These are phyloP conservation scores for Vitis hybrid DNA, from an alignment of 177 flowering plant species.

Conservation along the genomic window DNA sequence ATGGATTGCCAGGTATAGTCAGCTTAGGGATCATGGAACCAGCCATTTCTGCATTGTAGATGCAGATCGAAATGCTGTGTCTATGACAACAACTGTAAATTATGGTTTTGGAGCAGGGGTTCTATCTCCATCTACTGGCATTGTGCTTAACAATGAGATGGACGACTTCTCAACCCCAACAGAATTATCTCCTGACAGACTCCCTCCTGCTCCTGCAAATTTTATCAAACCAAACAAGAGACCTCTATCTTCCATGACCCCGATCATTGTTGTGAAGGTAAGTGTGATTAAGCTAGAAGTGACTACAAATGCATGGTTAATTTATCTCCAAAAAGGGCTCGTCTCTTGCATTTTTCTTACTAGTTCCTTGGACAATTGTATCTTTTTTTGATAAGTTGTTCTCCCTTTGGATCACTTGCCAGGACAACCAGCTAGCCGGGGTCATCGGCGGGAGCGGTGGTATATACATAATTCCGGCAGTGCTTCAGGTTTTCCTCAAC, in stretches of 20 bases:
- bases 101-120: constrained; percentile 65
- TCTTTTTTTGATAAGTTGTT: background rate
- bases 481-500: constrained; percentile 76
- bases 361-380: background rate
- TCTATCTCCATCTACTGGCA: constrained; percentile 82
- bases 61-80: constrained; percentile 79
- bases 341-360: background rate
- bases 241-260: constrained; percentile 95
- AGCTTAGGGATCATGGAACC: constrained; percentile 85
- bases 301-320: too few species aligned
- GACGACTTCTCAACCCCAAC: constrained; percentile 83
- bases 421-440: constrained; percentile 76
- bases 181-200: constrained; percentile 49
- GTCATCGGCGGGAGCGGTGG: constrained; percentile 95
- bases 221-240: constrained; percentile 81
- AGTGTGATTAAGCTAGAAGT: background rate
- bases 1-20: constrained; percentile 62
- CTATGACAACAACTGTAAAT: constrained; percentile 91
- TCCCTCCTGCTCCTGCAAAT: constrained; percentile 91
- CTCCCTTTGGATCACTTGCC: constrained; percentile 12
- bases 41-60: constrained; percentile 94
- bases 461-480: constrained; percentile 69
- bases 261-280: constrained; percentile 82
- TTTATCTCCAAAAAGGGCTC: too few species aligned
- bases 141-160: constrained; percentile 92